Evolutionary conservation across 78 protist species (phyloP).

Genomic region (Paratrimastix pyriformis): DNA sequence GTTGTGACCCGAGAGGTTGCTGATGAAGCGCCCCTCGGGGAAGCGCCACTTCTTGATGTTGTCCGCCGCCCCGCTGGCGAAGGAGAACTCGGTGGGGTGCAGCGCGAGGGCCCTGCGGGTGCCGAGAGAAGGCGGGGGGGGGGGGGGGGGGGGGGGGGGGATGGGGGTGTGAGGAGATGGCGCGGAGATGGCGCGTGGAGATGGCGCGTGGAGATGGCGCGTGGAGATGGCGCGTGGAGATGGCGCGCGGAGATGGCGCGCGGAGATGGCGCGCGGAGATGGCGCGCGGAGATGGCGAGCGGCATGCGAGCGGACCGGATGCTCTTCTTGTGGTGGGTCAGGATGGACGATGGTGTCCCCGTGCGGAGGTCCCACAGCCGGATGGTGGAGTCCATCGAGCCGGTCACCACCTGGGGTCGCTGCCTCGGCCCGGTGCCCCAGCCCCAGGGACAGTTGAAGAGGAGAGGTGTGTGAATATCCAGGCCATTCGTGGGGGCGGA

Average conservation of each 20-base stretch:
- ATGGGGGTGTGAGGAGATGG: not conserved
- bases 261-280: not conserved
- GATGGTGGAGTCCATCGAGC: slow-evolving; percentile 72
- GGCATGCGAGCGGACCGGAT: slow-evolving; percentile 61
- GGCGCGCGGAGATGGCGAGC: not conserved
- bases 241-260: not conserved
- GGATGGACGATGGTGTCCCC: slow-evolving; percentile 38
- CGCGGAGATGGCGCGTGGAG: not conserved
- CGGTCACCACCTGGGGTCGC: slow-evolving; percentile 40
- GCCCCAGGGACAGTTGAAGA: too few relatives aligned
- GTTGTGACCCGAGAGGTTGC: slow-evolving; percentile 72
- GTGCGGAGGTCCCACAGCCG: slow-evolving; percentile 89
- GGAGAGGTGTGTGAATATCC: too few relatives aligned
- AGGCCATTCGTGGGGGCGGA: too few relatives aligned
- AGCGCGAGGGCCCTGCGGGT: slow-evolving; percentile 28
- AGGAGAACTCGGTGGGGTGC: slow-evolving; percentile 80
- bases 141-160: not conserved
- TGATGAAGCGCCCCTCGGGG: slow-evolving; percentile 82
- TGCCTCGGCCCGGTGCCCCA: not conserved
- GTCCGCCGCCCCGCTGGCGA: slow-evolving; percentile 81
- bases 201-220: not conserved
- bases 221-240: not conserved
- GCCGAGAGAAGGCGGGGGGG: not conserved
- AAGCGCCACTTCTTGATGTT: slow-evolving; percentile 86
- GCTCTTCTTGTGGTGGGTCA: slow-evolving; percentile 94